phyloP scores from a whole-genome alignment of 176 grass and related monocot species.

The sorghum (Sorghum bicolor) region Sorghum_bicolor_NCBIv3 NC_012872.2:70539501-70540000 shows the following conservation, averaged over 20 bases:
- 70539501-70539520: not conserved
- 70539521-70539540: conserved; percentile 31
- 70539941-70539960: conserved; percentile 72
- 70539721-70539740: conserved; percentile 59
- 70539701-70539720: conserved; percentile 87
- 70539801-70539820: conserved; percentile 85
- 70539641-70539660: conserved; percentile 82
- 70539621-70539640: conserved; percentile 64
- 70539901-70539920: conserved; percentile 67
- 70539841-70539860: conserved; percentile 76
- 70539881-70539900: conserved; percentile 52
- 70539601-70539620: conserved; percentile 26
- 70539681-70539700: conserved; percentile 84
- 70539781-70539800: conserved; percentile 63
- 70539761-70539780: conserved; percentile 60
- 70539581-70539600: not conserved
- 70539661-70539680: conserved; percentile 68
- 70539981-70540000: conserved; percentile 31
- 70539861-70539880: conserved; percentile 72
- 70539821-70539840: conserved; percentile 30
- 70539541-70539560: conserved; percentile 8
- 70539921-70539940: conserved; percentile 68
- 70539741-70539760: conserved; percentile 91
- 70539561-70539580: not conserved
- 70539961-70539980: conserved; percentile 25